Evolutionary conservation across 345 rosid species (phyloP).

Genomic region (Populus davidiana): DNA sequence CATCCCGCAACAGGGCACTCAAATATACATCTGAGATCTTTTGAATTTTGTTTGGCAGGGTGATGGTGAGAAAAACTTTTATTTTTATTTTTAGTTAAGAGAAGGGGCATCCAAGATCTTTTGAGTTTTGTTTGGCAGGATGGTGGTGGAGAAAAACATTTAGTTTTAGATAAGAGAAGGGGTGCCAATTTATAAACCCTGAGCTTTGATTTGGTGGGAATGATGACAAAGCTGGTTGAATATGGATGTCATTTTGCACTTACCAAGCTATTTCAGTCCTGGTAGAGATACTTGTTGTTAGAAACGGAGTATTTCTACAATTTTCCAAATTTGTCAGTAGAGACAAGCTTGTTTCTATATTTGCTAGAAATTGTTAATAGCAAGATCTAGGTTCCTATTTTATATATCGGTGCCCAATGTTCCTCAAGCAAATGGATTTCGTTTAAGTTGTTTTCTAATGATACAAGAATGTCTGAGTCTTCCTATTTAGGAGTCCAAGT

Average conservation of each 20-base stretch:
- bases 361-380: not conserved
- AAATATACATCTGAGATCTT: not conserved
- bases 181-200: not conserved
- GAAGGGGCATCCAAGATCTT: not conserved
- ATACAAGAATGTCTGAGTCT: no score
- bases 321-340: not conserved
- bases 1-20: not conserved
- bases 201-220: not conserved
- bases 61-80: not conserved
- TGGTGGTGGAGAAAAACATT: not conserved
- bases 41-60: not conserved
- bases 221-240: not conserved
- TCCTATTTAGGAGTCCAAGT: no score
- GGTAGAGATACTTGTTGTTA: no score
- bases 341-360: not conserved
- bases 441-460: not conserved
- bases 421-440: not conserved
- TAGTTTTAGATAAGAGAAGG: no score
- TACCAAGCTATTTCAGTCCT: not conserved
- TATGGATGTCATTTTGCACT: not conserved
- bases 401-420: not conserved
- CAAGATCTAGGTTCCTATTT: not conserved
- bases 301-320: no score
- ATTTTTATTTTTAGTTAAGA: no score
- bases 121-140: not conserved